A percentile compares a stretch with the other conserved stretches of the same genome.
phyloP scores from a whole-genome alignment of 1,139 yeast genomes.

The Debaryomyces udenii region DNA sequence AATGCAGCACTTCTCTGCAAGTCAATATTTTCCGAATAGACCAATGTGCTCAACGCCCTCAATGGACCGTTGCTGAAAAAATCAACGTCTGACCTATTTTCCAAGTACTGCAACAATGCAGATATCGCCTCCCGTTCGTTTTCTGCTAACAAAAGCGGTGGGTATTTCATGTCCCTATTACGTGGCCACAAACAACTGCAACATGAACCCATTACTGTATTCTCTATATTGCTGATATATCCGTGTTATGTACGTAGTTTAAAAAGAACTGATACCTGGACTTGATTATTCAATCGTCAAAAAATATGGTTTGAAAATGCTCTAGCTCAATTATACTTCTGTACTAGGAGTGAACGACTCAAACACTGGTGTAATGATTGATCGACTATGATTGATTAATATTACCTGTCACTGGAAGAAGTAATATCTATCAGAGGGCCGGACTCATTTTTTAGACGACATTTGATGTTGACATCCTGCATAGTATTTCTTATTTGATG shows the following conservation, averaged over 20 bases:
- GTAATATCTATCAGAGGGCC: conserved; percentile 8
- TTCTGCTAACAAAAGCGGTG: conserved; percentile 86
- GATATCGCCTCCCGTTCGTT: conserved; percentile 97
- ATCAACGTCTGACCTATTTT: conserved; percentile 82
- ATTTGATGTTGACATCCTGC: conserved; percentile 6
- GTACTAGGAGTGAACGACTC: not conserved
- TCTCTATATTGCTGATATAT: not conserved
- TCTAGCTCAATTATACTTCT: not conserved
- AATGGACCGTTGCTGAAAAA: conserved; percentile 91
- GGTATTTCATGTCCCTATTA: conserved; percentile 52
- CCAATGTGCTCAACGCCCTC: conserved; percentile 87
- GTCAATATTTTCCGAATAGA: conserved; percentile 91
- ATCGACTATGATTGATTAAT: conserved; percentile 6
- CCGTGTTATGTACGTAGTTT: not conserved
- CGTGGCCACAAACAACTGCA: conserved; percentile 59
- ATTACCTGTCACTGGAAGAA: conserved; percentile 3
- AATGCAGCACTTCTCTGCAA: conserved; percentile 96
- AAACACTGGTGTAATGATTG: conserved; percentile 2
- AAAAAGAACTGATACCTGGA: too few relatives aligned
- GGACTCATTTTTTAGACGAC: not conserved
- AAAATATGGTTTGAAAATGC: not conserved
- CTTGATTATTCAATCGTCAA: not conserved
- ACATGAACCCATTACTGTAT: conserved; percentile 59
- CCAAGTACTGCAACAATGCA: conserved; percentile 83
- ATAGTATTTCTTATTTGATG: not conserved